A percentile compares a stretch with the other conserved stretches of the same genome.
These are phyloP conservation scores for Suhomyces taliae DNA, from an alignment of 1,139 yeast species.

Conservation along the genomic window DNA sequence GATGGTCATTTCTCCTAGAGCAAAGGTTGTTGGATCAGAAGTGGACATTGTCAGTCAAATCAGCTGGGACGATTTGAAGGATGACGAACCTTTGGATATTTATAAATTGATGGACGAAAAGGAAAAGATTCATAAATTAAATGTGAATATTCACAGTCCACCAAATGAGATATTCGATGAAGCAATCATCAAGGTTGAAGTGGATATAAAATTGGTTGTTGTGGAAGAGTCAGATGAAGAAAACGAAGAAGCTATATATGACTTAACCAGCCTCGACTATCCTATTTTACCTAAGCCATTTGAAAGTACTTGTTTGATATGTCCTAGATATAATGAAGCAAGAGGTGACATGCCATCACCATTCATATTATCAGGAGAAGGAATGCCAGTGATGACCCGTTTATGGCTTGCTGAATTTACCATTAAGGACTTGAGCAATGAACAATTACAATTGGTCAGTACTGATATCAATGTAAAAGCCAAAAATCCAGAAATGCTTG, in stretches of 20 bases:
- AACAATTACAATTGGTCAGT: constrained; percentile 23
- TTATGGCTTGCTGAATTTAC: constrained; percentile 43
- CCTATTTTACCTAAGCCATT: constrained; percentile 41
- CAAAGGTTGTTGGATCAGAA: constrained; percentile 20
- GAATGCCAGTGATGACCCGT: constrained; percentile 46
- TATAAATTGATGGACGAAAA: constrained; percentile 13
- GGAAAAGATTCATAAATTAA: constrained; percentile 18
- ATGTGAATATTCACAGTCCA: constrained; percentile 29
- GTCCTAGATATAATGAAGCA: constrained; percentile 23
- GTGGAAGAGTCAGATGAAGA: constrained; percentile 19
- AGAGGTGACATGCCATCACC: constrained; percentile 43
- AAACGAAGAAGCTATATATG: constrained; percentile 22
- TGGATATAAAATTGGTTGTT: constrained; percentile 29
- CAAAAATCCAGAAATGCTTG: constrained; percentile 30
- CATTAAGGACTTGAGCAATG: constrained; percentile 12
- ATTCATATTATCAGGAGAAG: constrained; percentile 27
- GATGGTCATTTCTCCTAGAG: constrained; percentile 22
- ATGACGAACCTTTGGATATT: constrained; percentile 40
- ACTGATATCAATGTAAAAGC: constrained; percentile 26
- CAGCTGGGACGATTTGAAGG: constrained; percentile 42
- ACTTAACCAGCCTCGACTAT: constrained; percentile 26
- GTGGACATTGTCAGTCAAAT: constrained; percentile 25
- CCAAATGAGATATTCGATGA: constrained; percentile 12
- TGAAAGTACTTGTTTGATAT: constrained; percentile 9
- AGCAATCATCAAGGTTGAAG: constrained; percentile 13